These are phyloP conservation scores for Dioscorea alata DNA, from an alignment of 106 monocot genomes.

Conservation along the genomic window DNA sequence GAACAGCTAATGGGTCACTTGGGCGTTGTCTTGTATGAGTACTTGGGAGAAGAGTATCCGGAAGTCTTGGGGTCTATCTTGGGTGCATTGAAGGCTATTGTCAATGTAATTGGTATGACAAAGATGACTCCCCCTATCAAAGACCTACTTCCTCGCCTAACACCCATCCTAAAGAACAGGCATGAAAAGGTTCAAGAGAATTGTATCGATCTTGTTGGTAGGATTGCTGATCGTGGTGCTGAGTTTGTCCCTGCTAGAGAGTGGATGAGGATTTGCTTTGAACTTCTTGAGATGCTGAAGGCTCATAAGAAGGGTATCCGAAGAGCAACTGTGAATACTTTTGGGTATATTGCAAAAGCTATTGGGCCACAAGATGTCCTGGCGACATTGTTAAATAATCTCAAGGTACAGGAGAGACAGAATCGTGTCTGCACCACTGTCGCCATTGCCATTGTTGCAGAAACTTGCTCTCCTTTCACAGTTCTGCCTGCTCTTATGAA, in stretches of 20 bases:
- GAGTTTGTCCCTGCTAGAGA: conserved; percentile 99
- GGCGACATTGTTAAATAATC: conserved; percentile 87
- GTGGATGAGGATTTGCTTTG: conserved; percentile 99
- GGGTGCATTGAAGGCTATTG: conserved; percentile 93
- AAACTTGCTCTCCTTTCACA: conserved; percentile 97
- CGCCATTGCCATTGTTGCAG: conserved; percentile 95
- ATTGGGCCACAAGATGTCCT: conserved; percentile 99
- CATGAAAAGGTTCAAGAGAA: conserved; percentile 99
- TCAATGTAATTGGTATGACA: conserved; percentile 99
- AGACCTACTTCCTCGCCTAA: conserved; percentile 89
- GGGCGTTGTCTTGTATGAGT: conserved; percentile 92
- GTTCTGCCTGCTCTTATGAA: conserved; percentile 97
- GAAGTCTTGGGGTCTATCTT: conserved; percentile 94
- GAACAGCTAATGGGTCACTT: conserved; percentile 96
- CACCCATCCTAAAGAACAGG: conserved; percentile 92
- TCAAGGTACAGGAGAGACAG: conserved; percentile 96
- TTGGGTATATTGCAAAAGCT: conserved; percentile 99
- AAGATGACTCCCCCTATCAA: conserved; percentile 99
- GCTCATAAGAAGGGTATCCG: conserved; percentile 98
- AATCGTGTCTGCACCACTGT: conserved; percentile 98
- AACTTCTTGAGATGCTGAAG: conserved; percentile 97
- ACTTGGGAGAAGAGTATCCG: conserved; percentile 94
- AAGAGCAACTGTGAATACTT: conserved; percentile 96
- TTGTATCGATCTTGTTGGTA: conserved; percentile 96
- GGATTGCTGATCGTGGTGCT: conserved; percentile 99